A percentile compares a stretch with the other conserved stretches of the same genome.
These are phyloP conservation scores for Nicotiana otophora DNA, from an alignment of 257 asterid genomes.

Conservation along the genomic window DNA sequence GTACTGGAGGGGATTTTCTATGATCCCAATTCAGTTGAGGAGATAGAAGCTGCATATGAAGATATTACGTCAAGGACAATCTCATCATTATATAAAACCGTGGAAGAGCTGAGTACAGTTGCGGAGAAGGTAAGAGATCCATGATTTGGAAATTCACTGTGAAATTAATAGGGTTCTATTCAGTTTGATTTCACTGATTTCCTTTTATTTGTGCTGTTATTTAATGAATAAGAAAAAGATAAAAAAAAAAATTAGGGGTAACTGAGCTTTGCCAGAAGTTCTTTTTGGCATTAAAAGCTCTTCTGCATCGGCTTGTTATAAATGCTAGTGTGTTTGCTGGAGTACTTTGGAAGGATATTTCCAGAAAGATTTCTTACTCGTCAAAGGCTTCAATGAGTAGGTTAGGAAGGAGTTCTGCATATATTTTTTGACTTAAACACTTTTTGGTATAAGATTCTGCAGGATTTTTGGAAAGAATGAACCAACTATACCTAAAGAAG, in stretches of 20 bases:
- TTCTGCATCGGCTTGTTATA: background rate
- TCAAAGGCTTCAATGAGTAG: background rate
- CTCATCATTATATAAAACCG: slow-evolving; percentile 44
- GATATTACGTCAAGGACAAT: slow-evolving; percentile 62
- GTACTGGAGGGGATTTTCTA: slow-evolving; percentile 62
- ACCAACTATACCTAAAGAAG: background rate
- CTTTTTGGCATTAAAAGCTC: background rate
- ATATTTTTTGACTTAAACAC: background rate
- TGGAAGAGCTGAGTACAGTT: slow-evolving; percentile 36
- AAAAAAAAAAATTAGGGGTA: background rate
- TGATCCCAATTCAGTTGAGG: slow-evolving; percentile 51
- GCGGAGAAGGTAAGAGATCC: slow-evolving; percentile 46
- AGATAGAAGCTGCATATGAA: slow-evolving; percentile 49
- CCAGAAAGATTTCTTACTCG: background rate
- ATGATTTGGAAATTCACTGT: background rate
- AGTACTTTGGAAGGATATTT: background rate
- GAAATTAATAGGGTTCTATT: background rate
- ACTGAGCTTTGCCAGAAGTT: background rate
- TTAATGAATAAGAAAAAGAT: background rate
- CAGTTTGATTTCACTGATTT: background rate
- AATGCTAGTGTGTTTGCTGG: slow-evolving; percentile 6
- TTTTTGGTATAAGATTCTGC: background rate
- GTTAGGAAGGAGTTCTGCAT: background rate
- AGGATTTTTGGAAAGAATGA: background rate
- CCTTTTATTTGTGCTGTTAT: background rate